A percentile compares a stretch with the other conserved stretches of the same genome.
Conservation (phyloP, 768 basidiomycete genomes). For the Lactarius psammicola region DNA sequence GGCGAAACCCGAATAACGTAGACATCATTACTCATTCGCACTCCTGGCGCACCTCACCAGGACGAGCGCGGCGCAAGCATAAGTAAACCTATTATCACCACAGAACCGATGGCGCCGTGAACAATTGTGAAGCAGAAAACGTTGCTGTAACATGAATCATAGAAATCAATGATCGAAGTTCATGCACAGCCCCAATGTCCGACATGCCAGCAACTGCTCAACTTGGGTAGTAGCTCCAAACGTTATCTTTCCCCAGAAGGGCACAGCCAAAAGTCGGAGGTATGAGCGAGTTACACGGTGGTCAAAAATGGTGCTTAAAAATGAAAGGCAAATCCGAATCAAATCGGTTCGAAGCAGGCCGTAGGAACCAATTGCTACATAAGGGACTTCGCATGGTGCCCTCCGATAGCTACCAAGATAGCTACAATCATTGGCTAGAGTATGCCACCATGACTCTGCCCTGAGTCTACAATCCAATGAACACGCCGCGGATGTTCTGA, state of each 20-base stretch:
- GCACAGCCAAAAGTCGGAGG: too few relatives aligned
- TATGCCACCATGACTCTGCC: too few relatives aligned
- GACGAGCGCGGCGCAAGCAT: not conserved
- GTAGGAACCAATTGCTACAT: too few relatives aligned
- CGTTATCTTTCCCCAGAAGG: not conserved
- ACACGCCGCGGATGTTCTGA: not conserved
- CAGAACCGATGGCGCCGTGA: not conserved
- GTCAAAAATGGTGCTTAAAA: too few relatives aligned
- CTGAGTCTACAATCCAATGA: not conserved
- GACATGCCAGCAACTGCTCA: not conserved
- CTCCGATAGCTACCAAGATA: too few relatives aligned
- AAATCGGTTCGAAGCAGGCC: too few relatives aligned
- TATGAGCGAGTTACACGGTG: too few relatives aligned
- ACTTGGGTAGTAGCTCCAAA: too few relatives aligned
- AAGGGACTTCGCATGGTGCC: too few relatives aligned
- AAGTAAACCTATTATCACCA: not conserved
- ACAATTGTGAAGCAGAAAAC: not conserved
- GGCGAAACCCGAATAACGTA: not conserved
- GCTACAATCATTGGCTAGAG: too few relatives aligned
- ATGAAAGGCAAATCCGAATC: too few relatives aligned
- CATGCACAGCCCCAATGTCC: not conserved
- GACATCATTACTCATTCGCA: not conserved
- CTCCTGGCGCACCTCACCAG: not conserved
- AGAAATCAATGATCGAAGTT: not conserved
- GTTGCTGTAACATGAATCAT: not conserved